These are phyloP conservation scores for Pseudogymnoascus sp. DNA, from an alignment of 2,329 filamentous ascomycete genomes.

Conservation along the genomic window DNA sequence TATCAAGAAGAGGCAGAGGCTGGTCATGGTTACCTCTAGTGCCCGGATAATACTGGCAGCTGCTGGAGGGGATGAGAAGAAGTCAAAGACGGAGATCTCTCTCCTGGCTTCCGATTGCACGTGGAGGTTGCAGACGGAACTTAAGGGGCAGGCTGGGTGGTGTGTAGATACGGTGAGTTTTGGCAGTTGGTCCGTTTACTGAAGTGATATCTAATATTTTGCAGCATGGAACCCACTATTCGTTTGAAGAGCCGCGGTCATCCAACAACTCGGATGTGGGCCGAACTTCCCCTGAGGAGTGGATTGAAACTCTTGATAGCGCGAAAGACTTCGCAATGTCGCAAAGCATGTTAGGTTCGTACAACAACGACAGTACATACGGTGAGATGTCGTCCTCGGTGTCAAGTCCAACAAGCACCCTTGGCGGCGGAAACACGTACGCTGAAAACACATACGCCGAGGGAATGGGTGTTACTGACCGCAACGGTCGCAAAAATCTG, in stretches of 20 bases:
- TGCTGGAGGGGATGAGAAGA: constrained; percentile 90
- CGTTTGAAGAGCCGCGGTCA: constrained; percentile 87
- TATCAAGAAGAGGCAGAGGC: constrained; percentile 82
- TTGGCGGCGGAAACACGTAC: constrained; percentile 47
- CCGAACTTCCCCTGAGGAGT: constrained; percentile 72
- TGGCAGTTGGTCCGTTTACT: not conserved
- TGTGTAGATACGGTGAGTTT: constrained; percentile 82
- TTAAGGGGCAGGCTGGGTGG: constrained; percentile 84
- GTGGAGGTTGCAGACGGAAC: constrained; percentile 74
- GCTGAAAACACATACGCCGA: constrained; percentile 43
- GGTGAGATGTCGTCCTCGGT: constrained; percentile 62
- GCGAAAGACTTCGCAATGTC: constrained; percentile 77
- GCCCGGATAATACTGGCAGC: constrained; percentile 85
- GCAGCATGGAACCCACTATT: constrained; percentile 75
- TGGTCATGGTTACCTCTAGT: constrained; percentile 92
- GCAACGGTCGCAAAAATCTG: constrained; percentile 48
- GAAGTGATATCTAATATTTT: constrained; percentile 15
- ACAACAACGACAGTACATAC: constrained; percentile 59
- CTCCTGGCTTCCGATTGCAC: constrained; percentile 65
- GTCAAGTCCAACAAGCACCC: constrained; percentile 65
- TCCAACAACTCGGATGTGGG: constrained; percentile 52
- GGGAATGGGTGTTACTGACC: constrained; percentile 43
- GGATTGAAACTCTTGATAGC: constrained; percentile 81
- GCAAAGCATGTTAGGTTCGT: constrained; percentile 59
- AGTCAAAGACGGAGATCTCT: constrained; percentile 86